A percentile compares a stretch with the other conserved stretches of the same genome.
These are phyloP conservation scores for Pythium biforme DNA, from an alignment of 352 stramenopile genomes.

Conservation along the genomic window DNA sequence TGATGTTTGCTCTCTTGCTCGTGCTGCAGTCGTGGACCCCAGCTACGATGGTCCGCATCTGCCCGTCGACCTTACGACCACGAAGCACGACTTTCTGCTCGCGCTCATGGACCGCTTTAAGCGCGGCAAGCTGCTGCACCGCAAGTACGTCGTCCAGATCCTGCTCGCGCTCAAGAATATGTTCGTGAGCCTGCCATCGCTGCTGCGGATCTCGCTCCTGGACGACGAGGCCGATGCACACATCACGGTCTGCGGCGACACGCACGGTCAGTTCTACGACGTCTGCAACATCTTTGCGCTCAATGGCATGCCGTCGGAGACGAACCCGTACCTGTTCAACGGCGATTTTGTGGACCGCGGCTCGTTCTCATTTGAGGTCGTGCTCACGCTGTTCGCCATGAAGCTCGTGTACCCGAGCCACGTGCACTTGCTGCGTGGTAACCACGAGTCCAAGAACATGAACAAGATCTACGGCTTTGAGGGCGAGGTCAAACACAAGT, in stretches of 20 bases:
- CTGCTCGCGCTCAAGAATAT: constrained; percentile 92
- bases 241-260: constrained; percentile 98
- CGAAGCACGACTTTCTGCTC: constrained; percentile 85
- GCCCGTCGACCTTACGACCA: constrained; percentile 48
- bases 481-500: constrained; percentile 99
- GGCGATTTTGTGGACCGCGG: constrained; percentile 99
- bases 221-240: constrained; percentile 58
- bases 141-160: constrained; percentile 97
- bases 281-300: constrained; percentile 99
- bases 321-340: constrained; percentile 99
- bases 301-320: constrained; percentile 94
- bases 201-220: constrained; percentile 85
- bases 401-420: constrained; percentile 94
- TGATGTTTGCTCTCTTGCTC: not conserved
- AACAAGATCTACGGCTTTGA: constrained; percentile 99
- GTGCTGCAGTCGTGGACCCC: constrained; percentile 52
- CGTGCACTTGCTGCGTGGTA: constrained; percentile 95
- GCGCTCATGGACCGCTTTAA: constrained; percentile 96
- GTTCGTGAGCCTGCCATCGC: constrained; percentile 86
- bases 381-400: constrained; percentile 97
- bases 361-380: constrained; percentile 98
- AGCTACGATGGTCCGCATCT: constrained; percentile 80
- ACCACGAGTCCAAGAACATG: constrained; percentile 99
- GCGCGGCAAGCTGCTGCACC: constrained; percentile 96
- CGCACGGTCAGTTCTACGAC: constrained; percentile 99